phyloP scores from a whole-genome alignment of 2,329 filamentous ascomycete species.

The Ustulina deusta region DNA sequence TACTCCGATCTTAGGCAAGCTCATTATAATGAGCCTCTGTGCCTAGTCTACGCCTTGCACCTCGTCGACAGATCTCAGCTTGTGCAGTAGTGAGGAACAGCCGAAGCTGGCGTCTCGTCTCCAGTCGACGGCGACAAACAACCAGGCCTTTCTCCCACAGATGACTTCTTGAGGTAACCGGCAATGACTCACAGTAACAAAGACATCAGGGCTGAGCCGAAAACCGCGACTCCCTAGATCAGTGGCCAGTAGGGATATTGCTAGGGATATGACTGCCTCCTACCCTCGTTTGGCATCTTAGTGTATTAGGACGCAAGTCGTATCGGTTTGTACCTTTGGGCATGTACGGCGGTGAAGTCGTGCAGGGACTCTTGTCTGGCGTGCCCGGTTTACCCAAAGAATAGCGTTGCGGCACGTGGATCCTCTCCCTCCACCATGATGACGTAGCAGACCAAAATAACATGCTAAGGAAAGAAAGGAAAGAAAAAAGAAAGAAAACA shows the following conservation, averaged over 20 bases:
- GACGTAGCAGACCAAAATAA: conserved; percentile 50
- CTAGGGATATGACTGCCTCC: conserved; percentile 1
- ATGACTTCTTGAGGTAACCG: background rate
- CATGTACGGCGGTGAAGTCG: conserved; percentile 11
- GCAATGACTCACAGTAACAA: background rate
- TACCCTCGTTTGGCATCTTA: background rate
- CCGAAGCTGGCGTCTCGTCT: background rate
- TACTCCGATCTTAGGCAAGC: conserved; percentile 6
- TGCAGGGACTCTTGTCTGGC: conserved; percentile 12
- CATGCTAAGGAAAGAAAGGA: conserved; percentile 45
- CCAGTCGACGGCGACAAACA: conserved; percentile 5
- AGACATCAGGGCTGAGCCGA: background rate
- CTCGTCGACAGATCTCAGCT: background rate
- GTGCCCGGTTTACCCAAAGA: conserved; percentile 24
- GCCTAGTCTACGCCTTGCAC: background rate
- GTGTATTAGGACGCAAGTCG: conserved; percentile 1
- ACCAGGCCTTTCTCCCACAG: background rate
- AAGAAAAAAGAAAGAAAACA: conserved; percentile 49
- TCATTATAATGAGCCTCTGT: conserved; percentile 10
- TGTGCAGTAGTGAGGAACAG: background rate
- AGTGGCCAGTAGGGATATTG: conserved; percentile 12
- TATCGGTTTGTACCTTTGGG: conserved; percentile 9
- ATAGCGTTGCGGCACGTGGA: conserved; percentile 50
- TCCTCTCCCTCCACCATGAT: conserved; percentile 54
- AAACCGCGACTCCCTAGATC: background rate